A percentile compares a stretch with the other conserved stretches of the same genome.
phyloP scores from a whole-genome alignment of 257 asterid species.

The Penstemon eatonii region DNA sequence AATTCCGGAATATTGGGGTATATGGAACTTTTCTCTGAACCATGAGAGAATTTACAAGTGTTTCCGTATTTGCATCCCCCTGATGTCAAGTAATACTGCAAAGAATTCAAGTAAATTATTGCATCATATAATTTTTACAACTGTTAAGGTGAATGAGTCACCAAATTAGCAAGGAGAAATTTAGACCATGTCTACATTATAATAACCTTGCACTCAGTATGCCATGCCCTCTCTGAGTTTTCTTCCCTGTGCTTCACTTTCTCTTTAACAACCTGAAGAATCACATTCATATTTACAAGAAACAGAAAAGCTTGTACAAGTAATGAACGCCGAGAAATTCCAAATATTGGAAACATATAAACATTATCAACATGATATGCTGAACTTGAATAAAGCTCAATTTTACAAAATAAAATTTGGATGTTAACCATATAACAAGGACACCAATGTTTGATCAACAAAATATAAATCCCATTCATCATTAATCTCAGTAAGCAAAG shows the following conservation, averaged over 20 bases:
- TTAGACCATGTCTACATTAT: not conserved
- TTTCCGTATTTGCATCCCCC: conserved; percentile 81
- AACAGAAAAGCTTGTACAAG: not conserved
- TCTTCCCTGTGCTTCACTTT: conserved; percentile 42
- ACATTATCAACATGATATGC: not conserved
- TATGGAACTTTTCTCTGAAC: conserved; percentile 37
- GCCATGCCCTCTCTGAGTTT: conserved; percentile 46
- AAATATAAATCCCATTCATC: not conserved
- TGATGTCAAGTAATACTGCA: conserved; percentile 72
- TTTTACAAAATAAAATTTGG: not conserved
- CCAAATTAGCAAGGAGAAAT: not conserved
- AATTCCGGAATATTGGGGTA: conserved; percentile 34
- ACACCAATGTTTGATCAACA: not conserved
- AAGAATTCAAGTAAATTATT: conserved; percentile 19
- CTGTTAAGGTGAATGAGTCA: conserved; percentile 7
- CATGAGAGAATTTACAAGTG: conserved; percentile 67
- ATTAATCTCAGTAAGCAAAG: not conserved
- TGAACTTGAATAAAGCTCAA: not conserved
- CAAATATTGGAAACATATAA: not conserved
- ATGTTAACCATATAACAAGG: not conserved
- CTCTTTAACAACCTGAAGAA: conserved; percentile 44
- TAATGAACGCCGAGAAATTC: not conserved
- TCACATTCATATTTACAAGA: conserved; percentile 13
- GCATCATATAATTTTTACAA: conserved; percentile 25
- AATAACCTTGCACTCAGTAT: conserved; percentile 76